A percentile compares a stretch with the other conserved stretches of the same genome.
Evolutionary conservation across 805 yeast species (phyloP).

Genomic region (Hanseniaspora mollemarum): DNA sequence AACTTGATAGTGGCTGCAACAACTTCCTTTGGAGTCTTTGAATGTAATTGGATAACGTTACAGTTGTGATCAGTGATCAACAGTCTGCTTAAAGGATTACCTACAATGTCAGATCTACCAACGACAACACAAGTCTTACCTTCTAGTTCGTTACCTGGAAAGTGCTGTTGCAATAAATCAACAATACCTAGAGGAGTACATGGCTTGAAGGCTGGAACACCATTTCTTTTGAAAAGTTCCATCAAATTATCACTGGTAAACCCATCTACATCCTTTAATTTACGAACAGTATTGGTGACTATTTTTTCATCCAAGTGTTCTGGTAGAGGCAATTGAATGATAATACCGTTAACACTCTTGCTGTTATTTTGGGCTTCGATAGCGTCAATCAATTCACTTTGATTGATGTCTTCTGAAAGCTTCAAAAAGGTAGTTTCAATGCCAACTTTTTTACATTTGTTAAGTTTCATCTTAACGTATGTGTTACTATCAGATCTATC

Average conservation of each 20-base stretch:
- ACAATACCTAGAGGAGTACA: conserved; percentile 94
- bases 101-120: conserved; percentile 94
- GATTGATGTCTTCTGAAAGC: conserved; percentile 42
- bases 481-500: conserved; percentile 80
- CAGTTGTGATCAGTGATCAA: conserved; percentile 58
- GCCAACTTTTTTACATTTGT: conserved; percentile 77
- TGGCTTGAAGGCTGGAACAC: conserved; percentile 72
- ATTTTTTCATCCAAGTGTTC: conserved; percentile 61
- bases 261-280: conserved; percentile 89
- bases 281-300: conserved; percentile 69
- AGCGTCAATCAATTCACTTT: conserved; percentile 47
- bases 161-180: conserved; percentile 60
- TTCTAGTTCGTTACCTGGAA: conserved; percentile 40
- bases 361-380: conserved; percentile 61
- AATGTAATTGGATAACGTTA: conserved; percentile 81
- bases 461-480: conserved; percentile 81
- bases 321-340: conserved; percentile 88
- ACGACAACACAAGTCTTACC: conserved; percentile 84
- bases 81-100: conserved; percentile 80
- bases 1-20: conserved; percentile 45
- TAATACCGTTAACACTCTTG: conserved; percentile 67
- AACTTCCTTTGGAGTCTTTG: conserved; percentile 43
- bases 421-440: conserved; percentile 56
- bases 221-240: conserved; percentile 77
- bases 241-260: conserved; percentile 83